Percentiles rank a stretch among this genome's conserved stretches.
These are phyloP conservation scores for Fraxinus sp. DNA, from an alignment of 305 asterid species.

Conservation along the genomic window DNA sequence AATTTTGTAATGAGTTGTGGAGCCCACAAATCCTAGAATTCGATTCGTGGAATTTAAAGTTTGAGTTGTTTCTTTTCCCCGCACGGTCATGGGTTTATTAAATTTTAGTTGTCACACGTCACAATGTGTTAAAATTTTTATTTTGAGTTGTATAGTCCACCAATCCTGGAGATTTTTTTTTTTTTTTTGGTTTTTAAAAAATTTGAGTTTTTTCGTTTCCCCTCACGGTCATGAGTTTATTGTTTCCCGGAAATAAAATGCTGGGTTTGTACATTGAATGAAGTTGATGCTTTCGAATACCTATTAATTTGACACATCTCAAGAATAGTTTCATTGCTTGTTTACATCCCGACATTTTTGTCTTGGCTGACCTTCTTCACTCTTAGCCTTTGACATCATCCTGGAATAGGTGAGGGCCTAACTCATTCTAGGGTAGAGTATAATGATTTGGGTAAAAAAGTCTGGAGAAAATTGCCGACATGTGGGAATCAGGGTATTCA, in stretches of 20 bases:
- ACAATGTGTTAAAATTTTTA: neutral
- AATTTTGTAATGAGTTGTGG: neutral
- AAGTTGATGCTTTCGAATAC: neutral
- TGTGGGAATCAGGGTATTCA: slow-evolving; percentile 48
- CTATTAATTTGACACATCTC: slow-evolving; percentile 13
- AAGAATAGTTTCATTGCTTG: slow-evolving; percentile 19
- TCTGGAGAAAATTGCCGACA: slow-evolving; percentile 44
- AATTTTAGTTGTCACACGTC: neutral
- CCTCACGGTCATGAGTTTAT: neutral
- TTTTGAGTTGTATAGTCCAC: neutral
- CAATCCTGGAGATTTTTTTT: no score
- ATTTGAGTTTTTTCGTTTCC: slow-evolving; percentile 8
- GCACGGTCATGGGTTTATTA: neutral
- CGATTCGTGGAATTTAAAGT: neutral
- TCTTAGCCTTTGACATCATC: slow-evolving; percentile 38
- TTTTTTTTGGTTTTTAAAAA: neutral
- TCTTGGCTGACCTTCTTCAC: slow-evolving; percentile 20
- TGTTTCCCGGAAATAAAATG: slow-evolving; percentile 17
- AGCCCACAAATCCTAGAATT: neutral
- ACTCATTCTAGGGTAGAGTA: slow-evolving; percentile 46
- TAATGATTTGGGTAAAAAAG: slow-evolving; percentile 64
- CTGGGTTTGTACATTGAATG: slow-evolving; percentile 3
- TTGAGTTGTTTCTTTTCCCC: slow-evolving; percentile 8
- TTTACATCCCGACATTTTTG: slow-evolving; percentile 19
- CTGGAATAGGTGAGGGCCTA: slow-evolving; percentile 41